Evolutionary conservation across 2,329 filamentous ascomycete species (phyloP), one percentile per base, ranked within the genome.

Genomic region (Colletotrichum musicola): DNA sequence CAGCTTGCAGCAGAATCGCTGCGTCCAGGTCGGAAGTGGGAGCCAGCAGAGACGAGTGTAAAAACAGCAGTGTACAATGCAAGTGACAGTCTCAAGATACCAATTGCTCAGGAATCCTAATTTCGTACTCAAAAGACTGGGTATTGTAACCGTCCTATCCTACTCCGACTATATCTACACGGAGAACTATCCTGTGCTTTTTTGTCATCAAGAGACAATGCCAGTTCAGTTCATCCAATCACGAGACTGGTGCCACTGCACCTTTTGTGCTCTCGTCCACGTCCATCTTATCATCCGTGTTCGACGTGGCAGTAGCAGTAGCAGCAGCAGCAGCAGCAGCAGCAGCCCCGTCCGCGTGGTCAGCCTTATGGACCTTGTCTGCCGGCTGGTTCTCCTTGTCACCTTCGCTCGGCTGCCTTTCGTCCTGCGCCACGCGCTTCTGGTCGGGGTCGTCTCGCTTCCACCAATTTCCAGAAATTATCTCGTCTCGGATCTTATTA

Each of bases 371-470:
- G 13, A 35, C n/a, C 60, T 72, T 68, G 13, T 69, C 72, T 0
- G 64, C 71, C 0, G 78, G 75, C 2, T 73, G 77, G 66, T 87
- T 87, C 74, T 86, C 84, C 75, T 86, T 87, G 55, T 87, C 81
- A 0, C 80, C 80, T 46, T 83, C 79, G 46, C 75, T 79, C 7
- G 71, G 71, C 35, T 73, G 55, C 42, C 74, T 77, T 42, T 75
- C 73, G 22, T 74, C 73, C 51, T 78, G 75, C 57, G 77, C 75
- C 71, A 44, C 35, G n/a, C 51, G 72, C 9, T 71, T 66, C 58
- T 72, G 72, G 57, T 76, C 68, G 18, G 62, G 38, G 20, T 72
- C 69, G 9, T 76, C 75, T 54, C 75, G 77, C 56, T 75, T 78
- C 70, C 74, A 77, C 79, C 80, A 81, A 62, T 72, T 79, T 30